These are phyloP conservation scores for Hyphopichia fennica DNA, from an alignment of 1,139 yeast genomes.

Conservation along the genomic window DNA sequence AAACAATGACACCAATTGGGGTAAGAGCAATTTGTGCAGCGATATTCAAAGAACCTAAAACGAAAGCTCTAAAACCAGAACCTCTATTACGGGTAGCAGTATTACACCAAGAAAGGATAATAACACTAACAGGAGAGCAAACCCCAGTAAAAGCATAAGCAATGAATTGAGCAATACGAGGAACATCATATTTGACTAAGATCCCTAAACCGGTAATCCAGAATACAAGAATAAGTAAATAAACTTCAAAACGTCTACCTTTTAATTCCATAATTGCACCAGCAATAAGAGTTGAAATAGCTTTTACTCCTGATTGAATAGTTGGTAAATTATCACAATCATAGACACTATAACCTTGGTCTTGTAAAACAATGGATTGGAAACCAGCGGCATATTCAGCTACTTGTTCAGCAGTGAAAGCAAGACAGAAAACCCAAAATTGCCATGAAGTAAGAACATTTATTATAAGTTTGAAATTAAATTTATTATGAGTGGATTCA, in stretches of 20 bases:
- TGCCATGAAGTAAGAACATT: slow-evolving; percentile 4
- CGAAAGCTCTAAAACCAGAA: background rate
- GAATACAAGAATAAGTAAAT: background rate
- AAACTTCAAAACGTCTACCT: slow-evolving; percentile 3
- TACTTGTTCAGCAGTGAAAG: slow-evolving; percentile 1
- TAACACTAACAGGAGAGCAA: slow-evolving; percentile 1
- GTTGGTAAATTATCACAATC: slow-evolving; percentile 7
- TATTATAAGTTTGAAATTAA: background rate
- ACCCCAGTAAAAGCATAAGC: slow-evolving; percentile 1
- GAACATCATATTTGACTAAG: background rate
- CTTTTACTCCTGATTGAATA: slow-evolving; percentile 7
- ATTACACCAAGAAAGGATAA: background rate
- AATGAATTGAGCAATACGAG: slow-evolving; percentile 1
- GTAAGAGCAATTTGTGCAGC: background rate
- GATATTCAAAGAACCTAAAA: slow-evolving; percentile 1
- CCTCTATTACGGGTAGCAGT: background rate
- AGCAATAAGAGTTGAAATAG: slow-evolving; percentile 4
- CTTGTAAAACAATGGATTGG: slow-evolving; percentile 1
- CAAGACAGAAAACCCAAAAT: slow-evolving; percentile 1
- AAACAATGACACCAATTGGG: slow-evolving; percentile 1
- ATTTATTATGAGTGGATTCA: background rate
- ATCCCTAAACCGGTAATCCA: background rate
- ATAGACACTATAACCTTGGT: slow-evolving; percentile 3
- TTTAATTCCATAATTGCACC: slow-evolving; percentile 6
- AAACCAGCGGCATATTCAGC: background rate